Percentiles rank a stretch among this genome's conserved stretches.
Evolutionary conservation across 345 rosid species (phyloP).

Genomic region (Triadica sebifera): DNA sequence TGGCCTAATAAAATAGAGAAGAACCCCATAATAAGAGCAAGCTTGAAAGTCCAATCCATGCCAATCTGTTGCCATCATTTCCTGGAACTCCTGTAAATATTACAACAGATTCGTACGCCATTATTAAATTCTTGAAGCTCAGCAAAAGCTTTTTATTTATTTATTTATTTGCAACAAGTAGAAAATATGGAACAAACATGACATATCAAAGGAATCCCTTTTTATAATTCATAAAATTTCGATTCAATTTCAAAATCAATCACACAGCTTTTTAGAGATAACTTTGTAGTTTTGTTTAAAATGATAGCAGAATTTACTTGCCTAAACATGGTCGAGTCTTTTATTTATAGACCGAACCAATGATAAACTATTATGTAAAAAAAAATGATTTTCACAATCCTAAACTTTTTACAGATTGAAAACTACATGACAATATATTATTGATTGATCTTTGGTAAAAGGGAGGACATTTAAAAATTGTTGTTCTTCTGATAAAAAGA

Average conservation of each 20-base stretch:
- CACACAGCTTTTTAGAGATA: too few species aligned
- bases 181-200: neutral
- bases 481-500: neutral
- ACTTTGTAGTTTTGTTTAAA: too few species aligned
- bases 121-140: neutral
- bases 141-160: neutral
- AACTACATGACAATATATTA: too few species aligned
- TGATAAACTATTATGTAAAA: too few species aligned
- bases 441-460: too few species aligned
- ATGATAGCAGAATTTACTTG: too few species aligned
- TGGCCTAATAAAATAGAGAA: conserved; percentile 19
- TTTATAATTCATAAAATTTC: too few species aligned
- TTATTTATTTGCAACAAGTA: neutral
- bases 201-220: neutral
- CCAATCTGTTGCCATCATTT: conserved; percentile 29
- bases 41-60: conserved; percentile 44
- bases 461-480: neutral
- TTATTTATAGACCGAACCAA: too few species aligned
- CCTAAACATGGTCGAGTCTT: too few species aligned
- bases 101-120: neutral
- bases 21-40: conserved; percentile 40
- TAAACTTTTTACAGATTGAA: too few species aligned
- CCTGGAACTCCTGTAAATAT: conserved; percentile 14
- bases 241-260: too few species aligned
- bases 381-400: too few species aligned